phyloP scores from a whole-genome alignment of 208 protist species.

The Leishmania braziliensis region DNA sequence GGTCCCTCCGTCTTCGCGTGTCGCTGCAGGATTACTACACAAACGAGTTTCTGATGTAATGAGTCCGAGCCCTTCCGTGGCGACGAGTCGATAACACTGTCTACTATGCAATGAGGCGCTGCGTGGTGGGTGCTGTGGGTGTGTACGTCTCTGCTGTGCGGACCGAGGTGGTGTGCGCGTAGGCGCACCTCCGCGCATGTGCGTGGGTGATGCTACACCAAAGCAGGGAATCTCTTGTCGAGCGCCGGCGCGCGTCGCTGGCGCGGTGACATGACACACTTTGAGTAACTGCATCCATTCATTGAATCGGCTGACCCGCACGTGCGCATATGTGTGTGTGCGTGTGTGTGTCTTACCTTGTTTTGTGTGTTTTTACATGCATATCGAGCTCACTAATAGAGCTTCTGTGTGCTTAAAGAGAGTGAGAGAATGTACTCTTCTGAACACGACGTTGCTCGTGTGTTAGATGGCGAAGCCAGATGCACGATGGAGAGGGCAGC shows the following conservation, averaged over 20 bases:
- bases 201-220: constrained; percentile 31
- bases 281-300: constrained; percentile 33
- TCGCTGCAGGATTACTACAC: constrained; percentile 7
- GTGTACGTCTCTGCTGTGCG: not conserved
- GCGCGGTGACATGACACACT: constrained; percentile 48
- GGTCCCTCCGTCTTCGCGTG: not conserved
- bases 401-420: not conserved
- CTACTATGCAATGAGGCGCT: constrained; percentile 1
- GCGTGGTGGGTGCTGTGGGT: not conserved
- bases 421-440: not conserved
- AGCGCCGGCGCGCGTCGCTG: constrained; percentile 21
- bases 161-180: not conserved
- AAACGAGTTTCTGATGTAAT: constrained; percentile 31
- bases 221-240: constrained; percentile 52
- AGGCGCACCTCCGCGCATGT: not conserved
- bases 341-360: not conserved
- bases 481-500: too few species aligned
- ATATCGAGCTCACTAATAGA: not conserved
- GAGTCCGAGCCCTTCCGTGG: constrained; percentile 19
- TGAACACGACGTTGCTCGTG: not conserved
- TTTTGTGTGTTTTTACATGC: not conserved
- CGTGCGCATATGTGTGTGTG: not conserved
- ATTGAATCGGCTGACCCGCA: constrained; percentile 9
- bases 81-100: constrained; percentile 8
- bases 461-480: too few species aligned